Conservation (phyloP, 306 rosid species). For the Cucurbita moschata region DNA sequence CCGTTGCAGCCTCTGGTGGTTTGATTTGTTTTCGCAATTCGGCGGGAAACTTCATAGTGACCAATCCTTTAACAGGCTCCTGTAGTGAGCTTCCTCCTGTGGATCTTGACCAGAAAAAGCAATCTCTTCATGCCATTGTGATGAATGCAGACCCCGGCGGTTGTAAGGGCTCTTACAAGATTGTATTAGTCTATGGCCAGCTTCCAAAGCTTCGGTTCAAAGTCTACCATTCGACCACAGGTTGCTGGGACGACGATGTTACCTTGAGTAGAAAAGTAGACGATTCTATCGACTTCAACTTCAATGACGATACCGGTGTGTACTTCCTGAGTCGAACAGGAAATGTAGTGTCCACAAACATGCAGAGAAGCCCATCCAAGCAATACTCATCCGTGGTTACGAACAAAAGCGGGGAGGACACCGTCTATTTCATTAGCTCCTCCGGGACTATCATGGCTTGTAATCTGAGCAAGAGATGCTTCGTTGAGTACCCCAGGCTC, state of each 20-base stretch:
- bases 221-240: slow-evolving; percentile 35
- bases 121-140: slow-evolving; percentile 62
- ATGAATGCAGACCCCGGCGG: slow-evolving; percentile 32
- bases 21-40: slow-evolving; percentile 59
- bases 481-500: slow-evolving; percentile 65
- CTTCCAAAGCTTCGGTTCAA: slow-evolving; percentile 41
- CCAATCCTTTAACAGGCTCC: slow-evolving; percentile 60
- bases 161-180: slow-evolving; percentile 29
- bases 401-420: slow-evolving; percentile 36
- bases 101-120: slow-evolving; percentile 18
- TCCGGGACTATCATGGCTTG: slow-evolving; percentile 63
- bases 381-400: slow-evolving; percentile 73
- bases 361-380: slow-evolving; percentile 91
- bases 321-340: slow-evolving; percentile 85
- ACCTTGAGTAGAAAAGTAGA: slow-evolving; percentile 29
- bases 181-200: slow-evolving; percentile 64
- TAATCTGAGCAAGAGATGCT: slow-evolving; percentile 43
- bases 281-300: slow-evolving; percentile 28
- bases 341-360: slow-evolving; percentile 68
- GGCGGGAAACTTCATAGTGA: slow-evolving; percentile 35
- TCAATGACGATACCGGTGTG: slow-evolving; percentile 53
- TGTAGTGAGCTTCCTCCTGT: slow-evolving; percentile 46
- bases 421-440: slow-evolving; percentile 57
- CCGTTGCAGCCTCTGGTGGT: slow-evolving; percentile 85
- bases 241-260: slow-evolving; percentile 56